These are phyloP conservation scores for Trichoderma sp. DNA, from an alignment of 2,329 filamentous ascomycete species.

Conservation along the genomic window DNA sequence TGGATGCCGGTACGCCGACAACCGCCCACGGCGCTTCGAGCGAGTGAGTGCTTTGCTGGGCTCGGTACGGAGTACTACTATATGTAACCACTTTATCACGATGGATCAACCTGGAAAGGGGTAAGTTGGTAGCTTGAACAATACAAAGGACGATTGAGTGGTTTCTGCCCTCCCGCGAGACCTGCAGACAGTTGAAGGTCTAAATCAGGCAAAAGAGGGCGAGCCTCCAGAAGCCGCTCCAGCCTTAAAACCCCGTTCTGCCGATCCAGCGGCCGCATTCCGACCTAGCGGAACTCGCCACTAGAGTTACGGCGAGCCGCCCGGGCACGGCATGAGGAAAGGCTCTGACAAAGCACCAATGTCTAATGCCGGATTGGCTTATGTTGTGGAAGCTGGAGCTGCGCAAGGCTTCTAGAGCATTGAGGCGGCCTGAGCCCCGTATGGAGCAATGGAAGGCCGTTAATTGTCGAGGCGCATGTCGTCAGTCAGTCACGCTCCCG, in stretches of 20 bases:
- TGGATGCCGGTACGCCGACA: neutral
- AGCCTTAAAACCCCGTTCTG: neutral
- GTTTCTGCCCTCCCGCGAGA: neutral
- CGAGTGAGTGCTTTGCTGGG: neutral
- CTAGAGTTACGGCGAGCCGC: constrained; percentile 4
- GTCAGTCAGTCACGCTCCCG: neutral
- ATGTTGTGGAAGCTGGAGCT: neutral
- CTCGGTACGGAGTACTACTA: no score
- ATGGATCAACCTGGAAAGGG: neutral
- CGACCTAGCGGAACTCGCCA: constrained; percentile 14
- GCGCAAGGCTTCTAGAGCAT: neutral
- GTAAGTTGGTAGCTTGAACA: neutral
- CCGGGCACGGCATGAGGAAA: neutral
- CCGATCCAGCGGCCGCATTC: neutral
- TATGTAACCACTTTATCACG: neutral
- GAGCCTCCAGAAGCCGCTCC: neutral
- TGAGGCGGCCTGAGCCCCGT: neutral
- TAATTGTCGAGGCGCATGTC: neutral
- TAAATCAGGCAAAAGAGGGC: neutral
- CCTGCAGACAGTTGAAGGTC: neutral
- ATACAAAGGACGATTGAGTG: neutral
- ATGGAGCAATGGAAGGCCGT: neutral
- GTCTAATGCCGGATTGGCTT: neutral
- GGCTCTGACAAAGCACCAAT: neutral
- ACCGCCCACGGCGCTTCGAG: neutral